phyloP scores from a whole-genome alignment of 164 flowering plant genomes.

The Stephania cephalantha region DNA sequence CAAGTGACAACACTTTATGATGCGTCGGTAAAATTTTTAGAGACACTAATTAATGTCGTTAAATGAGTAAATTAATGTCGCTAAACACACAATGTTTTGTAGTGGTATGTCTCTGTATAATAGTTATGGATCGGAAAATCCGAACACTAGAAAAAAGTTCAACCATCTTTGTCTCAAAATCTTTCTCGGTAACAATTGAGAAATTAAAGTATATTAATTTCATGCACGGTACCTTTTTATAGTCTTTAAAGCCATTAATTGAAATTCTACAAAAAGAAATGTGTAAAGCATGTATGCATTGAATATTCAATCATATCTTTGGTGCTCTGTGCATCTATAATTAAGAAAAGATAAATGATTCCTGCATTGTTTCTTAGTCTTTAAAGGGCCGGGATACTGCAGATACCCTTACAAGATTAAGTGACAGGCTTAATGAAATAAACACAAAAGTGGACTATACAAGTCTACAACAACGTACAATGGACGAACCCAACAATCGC shows the following conservation, averaged over 20 bases:
- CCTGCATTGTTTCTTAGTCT: neutral
- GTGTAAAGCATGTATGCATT: neutral
- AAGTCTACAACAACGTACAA: neutral
- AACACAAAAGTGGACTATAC: neutral
- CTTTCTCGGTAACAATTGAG: too few relatives aligned
- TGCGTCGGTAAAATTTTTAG: too few relatives aligned
- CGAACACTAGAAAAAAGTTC: too few relatives aligned
- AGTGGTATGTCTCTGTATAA: too few relatives aligned
- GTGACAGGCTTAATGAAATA: neutral
- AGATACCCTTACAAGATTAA: neutral
- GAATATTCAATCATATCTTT: neutral
- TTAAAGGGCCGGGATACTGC: neutral
- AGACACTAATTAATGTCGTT: too few relatives aligned
- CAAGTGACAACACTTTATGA: too few relatives aligned
- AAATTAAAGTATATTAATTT: too few relatives aligned
- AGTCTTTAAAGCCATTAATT: neutral
- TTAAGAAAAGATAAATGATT: neutral
- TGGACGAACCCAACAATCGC: conserved; percentile 3
- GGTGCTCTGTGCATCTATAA: neutral
- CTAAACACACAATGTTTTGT: too few relatives aligned
- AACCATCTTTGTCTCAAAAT: too few relatives aligned
- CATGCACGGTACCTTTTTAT: too few relatives aligned
- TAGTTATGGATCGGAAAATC: too few relatives aligned
- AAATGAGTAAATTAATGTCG: too few relatives aligned
- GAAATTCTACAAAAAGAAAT: neutral